Conservation (phyloP, 768 basidiomycete genomes). For the Pleurotus platypus region DNA sequence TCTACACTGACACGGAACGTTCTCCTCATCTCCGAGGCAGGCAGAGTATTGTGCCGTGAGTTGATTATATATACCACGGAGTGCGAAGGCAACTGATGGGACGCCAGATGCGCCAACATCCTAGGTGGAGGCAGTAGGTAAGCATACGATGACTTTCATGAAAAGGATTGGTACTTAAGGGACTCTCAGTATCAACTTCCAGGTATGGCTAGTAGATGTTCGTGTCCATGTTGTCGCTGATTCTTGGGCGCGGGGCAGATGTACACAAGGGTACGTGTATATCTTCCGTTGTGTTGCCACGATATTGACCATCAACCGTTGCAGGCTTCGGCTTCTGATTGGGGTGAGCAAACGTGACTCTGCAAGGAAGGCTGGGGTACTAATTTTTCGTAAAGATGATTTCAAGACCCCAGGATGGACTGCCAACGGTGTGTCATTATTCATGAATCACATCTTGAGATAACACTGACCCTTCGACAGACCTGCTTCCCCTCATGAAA, state of each 20-base stretch:
- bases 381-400: slow-evolving; percentile 41
- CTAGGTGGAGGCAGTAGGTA: slow-evolving; percentile 58
- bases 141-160: slow-evolving; percentile 4
- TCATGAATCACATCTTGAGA: neutral
- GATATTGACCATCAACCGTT: neutral
- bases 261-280: slow-evolving; percentile 54
- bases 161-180: neutral
- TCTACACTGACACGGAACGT: slow-evolving; percentile 60
- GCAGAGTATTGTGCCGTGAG: slow-evolving; percentile 65
- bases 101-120: slow-evolving; percentile 59
- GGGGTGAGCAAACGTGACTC: slow-evolving; percentile 39
- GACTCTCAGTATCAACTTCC: slow-evolving; percentile 65
- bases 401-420: slow-evolving; percentile 73
- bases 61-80: neutral
- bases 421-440: slow-evolving; percentile 41
- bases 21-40: slow-evolving; percentile 60
- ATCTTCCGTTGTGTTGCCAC: neutral
- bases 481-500: slow-evolving; percentile 71
- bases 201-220: slow-evolving; percentile 26
- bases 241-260: slow-evolving; percentile 32
- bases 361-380: neutral
- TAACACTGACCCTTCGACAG: slow-evolving; percentile 22
- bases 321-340: slow-evolving; percentile 66
- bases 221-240: neutral
- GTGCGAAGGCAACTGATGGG: too few relatives aligned